Base-by-base conservation (phyloP, 2,329 filamentous ascomycete genomes). In the Remersonia thermophila region DNA sequence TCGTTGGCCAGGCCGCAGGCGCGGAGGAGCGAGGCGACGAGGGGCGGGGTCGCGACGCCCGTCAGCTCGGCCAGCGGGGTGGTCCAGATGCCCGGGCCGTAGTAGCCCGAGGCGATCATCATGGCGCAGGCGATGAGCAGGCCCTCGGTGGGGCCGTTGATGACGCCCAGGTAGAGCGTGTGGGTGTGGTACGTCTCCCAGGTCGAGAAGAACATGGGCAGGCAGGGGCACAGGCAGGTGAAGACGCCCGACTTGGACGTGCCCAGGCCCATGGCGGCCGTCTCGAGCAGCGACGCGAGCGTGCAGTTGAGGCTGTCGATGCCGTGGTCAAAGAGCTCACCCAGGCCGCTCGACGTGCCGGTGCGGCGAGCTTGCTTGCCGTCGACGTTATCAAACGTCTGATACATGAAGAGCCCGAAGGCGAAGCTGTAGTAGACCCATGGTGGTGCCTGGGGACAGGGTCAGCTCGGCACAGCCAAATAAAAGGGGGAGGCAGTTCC, bases 171-270 rank as follows among this genome's bases (percentile, higher is more conserved):
- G 59, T 94, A 98, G 5, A 98, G 67, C 0, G 91, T 96, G 58
- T 98, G 91, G 4, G 91, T 95, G 61, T 98, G 91, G 58, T 95
- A 98, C 1, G 91, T 98, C 63, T 98, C 91, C 91, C 91, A 98
- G 2, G 91, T 98, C 3, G 89, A 95, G 63, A 98, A 95, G 68
- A 94, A 98, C 91, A 98, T 98, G 41, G 91, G 84, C 30, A 98
- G 65, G 50, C 86, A 93, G 2, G 91, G 91, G 42, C 89, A 77
- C 30, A 98, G 66, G 2, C 87, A 86, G 1, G 91, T 96, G 56
- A 94, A 93, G 39, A 91, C 80, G 47, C 91, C 91, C 14, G 84
- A 76, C 45, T 77, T 79, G 13, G 83, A 84, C 3, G 83, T 76
- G 28, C 91, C 91, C 35, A 94, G 71, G 17, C 83, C 89, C 80